phyloP scores from a whole-genome alignment of 2,329 filamentous ascomycete species.

The Arthrobotrys pseudoclavata region DNA sequence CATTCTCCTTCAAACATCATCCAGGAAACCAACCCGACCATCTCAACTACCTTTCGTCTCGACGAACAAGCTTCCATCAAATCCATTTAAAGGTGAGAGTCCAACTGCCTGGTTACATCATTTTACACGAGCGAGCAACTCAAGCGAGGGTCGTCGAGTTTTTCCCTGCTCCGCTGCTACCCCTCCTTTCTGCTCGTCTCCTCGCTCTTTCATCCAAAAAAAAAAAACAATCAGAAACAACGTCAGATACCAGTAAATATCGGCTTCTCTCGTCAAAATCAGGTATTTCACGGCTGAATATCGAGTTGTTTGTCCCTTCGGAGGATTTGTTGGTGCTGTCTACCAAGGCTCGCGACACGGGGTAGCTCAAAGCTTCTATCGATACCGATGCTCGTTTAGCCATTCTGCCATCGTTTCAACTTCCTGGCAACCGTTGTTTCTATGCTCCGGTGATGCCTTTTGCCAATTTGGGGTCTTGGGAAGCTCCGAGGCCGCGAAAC shows the following conservation, averaged over 20 bases:
- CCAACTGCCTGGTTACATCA: slow-evolving; percentile 58
- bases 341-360: slow-evolving; percentile 50
- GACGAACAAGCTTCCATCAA: slow-evolving; percentile 21
- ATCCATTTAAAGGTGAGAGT: slow-evolving; percentile 40
- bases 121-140: slow-evolving; percentile 49
- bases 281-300: slow-evolving; percentile 38
- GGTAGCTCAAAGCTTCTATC: slow-evolving; percentile 47
- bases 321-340: slow-evolving; percentile 47
- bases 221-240: not conserved
- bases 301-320: slow-evolving; percentile 53
- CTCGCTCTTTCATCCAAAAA: slow-evolving; percentile 37
- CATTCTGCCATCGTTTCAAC: slow-evolving; percentile 25
- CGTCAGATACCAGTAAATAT: slow-evolving; percentile 32
- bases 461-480: not conserved
- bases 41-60: slow-evolving; percentile 31
- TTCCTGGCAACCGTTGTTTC: slow-evolving; percentile 13
- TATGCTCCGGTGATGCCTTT: not conserved
- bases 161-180: slow-evolving; percentile 52
- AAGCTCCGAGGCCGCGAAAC: not conserved
- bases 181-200: slow-evolving; percentile 59
- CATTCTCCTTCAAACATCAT: slow-evolving; percentile 43
- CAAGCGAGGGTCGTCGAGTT: slow-evolving; percentile 59
- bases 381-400: slow-evolving; percentile 35
- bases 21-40: slow-evolving; percentile 23
- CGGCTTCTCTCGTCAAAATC: slow-evolving; percentile 35